Evolutionary conservation across 106 monocot species (phyloP), one percentile per base, ranked within the genome.

Genomic region (Platanthera guangdongensis): DNA sequence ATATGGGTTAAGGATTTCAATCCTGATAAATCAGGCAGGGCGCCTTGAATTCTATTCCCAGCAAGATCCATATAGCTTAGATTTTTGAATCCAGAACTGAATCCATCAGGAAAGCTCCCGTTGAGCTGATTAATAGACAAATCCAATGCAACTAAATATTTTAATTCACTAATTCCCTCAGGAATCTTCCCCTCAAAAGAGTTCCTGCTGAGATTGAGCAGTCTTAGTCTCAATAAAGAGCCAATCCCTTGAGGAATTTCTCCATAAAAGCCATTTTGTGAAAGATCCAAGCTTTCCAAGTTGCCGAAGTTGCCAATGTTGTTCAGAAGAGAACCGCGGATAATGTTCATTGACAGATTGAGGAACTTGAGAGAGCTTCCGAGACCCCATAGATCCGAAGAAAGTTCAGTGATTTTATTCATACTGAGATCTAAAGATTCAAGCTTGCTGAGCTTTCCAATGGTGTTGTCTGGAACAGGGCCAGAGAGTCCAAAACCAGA

Each of bases 401-500:
- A 83, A 30, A 95, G 60, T 6, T 67, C 72, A 21, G 86, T 81
- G 72, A 95, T 88, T 75, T 47, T 47, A 68, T 92, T 95, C 74
- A 68, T 53, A 82, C 95, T 90, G 46, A 95, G 90, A 82, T 95
- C 95, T 69, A 95, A 59, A 21, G 13, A 11, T 77, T 81, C 70
- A 4, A 95, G 90, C 71, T 64, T 73, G 49, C 51, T 82, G 50
- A 95, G 88, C 88, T 92, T 95, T 8, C 88, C 92, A 74, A 95
- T 78, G 75, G 95, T 95, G 87, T 85, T 85, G 18, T 90, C 83
- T 2, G 94, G 94, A 22, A 93, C 88, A 16, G 84, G 72, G 21
- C 92, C 95, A 4, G 81, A 80, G 65, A 95, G 82, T 5, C 88
- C 85, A n/a, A 87, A 30, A 60, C 87, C 88, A 32, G 85, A 78